Evolutionary conservation across 108 stramenopile species (phyloP).

Genomic region (Pseudonitzschia pungens): DNA sequence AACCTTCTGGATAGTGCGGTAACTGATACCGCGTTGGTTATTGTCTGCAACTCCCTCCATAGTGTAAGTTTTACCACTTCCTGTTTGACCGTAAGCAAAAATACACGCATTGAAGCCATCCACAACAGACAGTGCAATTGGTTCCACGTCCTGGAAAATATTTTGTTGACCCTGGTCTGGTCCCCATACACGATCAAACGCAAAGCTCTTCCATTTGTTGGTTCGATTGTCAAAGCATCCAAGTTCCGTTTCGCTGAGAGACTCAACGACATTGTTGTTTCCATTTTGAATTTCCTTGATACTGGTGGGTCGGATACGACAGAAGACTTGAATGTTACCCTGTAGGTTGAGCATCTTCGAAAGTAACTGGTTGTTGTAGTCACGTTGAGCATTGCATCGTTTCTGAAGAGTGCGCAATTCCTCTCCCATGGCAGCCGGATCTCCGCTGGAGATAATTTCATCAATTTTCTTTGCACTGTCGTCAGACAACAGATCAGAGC

Average conservation of each 20-base stretch:
- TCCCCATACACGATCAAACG: constrained; percentile 96
- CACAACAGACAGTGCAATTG: constrained; percentile 89
- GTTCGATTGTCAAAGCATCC: constrained; percentile 84
- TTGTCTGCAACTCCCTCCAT: constrained; percentile 80
- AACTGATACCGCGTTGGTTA: constrained; percentile 83
- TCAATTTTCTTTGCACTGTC: constrained; percentile 45
- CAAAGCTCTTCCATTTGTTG: constrained; percentile 83
- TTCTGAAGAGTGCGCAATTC: constrained; percentile 69
- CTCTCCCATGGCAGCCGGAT: constrained; percentile 54
- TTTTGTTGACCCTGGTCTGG: constrained; percentile 81
- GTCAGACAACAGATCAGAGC: constrained; percentile 29
- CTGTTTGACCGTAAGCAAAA: constrained; percentile 99
- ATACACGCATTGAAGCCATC: constrained; percentile 99
- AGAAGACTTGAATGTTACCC: constrained; percentile 92
- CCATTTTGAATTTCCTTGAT: constrained; percentile 70
- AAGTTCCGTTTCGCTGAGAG: constrained; percentile 85
- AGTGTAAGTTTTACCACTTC: constrained; percentile 86
- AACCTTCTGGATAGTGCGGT: constrained; percentile 86
- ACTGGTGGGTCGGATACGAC: constrained; percentile 83
- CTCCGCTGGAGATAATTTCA: constrained; percentile 58
- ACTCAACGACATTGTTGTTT: constrained; percentile 73
- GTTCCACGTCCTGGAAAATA: constrained; percentile 94
- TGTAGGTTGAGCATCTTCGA: constrained; percentile 84
- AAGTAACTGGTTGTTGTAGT: constrained; percentile 87
- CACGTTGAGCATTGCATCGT: constrained; percentile 70